These are phyloP conservation scores for Ophiobolus disseminans DNA, from an alignment of 2,329 filamentous ascomycete genomes.

Conservation along the genomic window DNA sequence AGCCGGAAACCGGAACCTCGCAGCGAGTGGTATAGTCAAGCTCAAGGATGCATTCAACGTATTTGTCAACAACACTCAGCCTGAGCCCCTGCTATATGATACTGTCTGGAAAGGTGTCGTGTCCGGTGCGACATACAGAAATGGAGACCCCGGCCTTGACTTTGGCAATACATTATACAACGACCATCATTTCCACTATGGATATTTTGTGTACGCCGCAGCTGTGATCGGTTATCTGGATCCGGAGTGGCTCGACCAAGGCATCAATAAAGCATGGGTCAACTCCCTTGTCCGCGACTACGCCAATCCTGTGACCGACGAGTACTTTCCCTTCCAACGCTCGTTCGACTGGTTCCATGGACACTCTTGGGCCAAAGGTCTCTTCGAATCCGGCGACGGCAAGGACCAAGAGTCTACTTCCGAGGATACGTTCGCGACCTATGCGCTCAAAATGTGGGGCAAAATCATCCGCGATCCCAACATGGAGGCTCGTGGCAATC, in stretches of 20 bases:
- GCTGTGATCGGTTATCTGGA: slow-evolving; percentile 86
- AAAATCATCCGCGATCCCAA: slow-evolving; percentile 73
- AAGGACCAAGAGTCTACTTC: slow-evolving; percentile 92
- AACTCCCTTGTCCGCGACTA: slow-evolving; percentile 83
- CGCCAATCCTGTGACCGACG: slow-evolving; percentile 77
- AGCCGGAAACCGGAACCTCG: slow-evolving; percentile 64
- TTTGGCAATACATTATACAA: slow-evolving; percentile 92
- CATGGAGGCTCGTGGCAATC: slow-evolving; percentile 80
- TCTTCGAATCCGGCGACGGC: slow-evolving; percentile 76
- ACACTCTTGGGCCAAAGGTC: slow-evolving; percentile 90
- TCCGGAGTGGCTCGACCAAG: slow-evolving; percentile 69
- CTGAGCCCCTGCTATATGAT: slow-evolving; percentile 65
- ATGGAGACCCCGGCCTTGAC: slow-evolving; percentile 59
- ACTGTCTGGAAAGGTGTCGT: slow-evolving; percentile 80
- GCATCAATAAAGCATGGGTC: slow-evolving; percentile 78
- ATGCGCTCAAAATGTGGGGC: slow-evolving; percentile 96
- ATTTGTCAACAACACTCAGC: slow-evolving; percentile 57
- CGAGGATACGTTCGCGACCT: slow-evolving; percentile 88
- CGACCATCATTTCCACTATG: slow-evolving; percentile 72
- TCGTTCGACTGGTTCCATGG: slow-evolving; percentile 90
- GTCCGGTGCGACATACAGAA: slow-evolving; percentile 69
- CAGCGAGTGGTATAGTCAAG: slow-evolving; percentile 59
- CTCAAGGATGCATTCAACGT: slow-evolving; percentile 58
- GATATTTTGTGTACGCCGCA: slow-evolving; percentile 89
- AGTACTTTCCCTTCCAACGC: slow-evolving; percentile 73